Conservation (phyloP, 202 grass and related monocot genomes). For the Thinopyrum obtusiflorum region DNA sequence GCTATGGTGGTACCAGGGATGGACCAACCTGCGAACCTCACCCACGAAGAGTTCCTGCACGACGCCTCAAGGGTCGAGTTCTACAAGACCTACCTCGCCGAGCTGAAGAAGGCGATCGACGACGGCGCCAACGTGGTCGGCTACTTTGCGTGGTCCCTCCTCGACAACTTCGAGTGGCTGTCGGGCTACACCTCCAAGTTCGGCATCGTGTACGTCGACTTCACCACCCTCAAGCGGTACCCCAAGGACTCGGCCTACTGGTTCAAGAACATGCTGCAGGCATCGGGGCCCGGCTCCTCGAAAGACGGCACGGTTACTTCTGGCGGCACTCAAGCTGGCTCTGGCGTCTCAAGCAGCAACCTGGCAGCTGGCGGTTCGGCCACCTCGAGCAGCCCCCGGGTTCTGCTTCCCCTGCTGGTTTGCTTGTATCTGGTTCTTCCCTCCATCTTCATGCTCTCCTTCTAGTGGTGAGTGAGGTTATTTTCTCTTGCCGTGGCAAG, state of each 20-base stretch:
- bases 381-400: not conserved
- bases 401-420: slow-evolving; percentile 32
- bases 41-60: slow-evolving; percentile 44
- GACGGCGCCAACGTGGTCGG: slow-evolving; percentile 61
- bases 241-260: slow-evolving; percentile 82
- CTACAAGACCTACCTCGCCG: slow-evolving; percentile 70
- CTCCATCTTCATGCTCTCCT: slow-evolving; percentile 20
- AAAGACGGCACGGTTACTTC: slow-evolving; percentile 19
- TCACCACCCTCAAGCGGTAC: slow-evolving; percentile 55
- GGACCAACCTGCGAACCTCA: slow-evolving; percentile 75
- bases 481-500: not conserved
- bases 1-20: slow-evolving; percentile 49
- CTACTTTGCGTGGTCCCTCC: slow-evolving; percentile 83
- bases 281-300: slow-evolving; percentile 1
- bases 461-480: not conserved
- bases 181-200: slow-evolving; percentile 82
- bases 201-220: slow-evolving; percentile 80
- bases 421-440: slow-evolving; percentile 38
- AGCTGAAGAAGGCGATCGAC: slow-evolving; percentile 70
- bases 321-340: not conserved
- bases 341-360: not conserved
- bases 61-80: slow-evolving; percentile 60
- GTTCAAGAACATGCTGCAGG: slow-evolving; percentile 64
- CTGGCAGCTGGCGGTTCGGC: slow-evolving; percentile 2
- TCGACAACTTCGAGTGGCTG: slow-evolving; percentile 92